phyloP scores from a whole-genome alignment of 176 grass and related monocot species.

The Phyllostachys edulis region DNA sequence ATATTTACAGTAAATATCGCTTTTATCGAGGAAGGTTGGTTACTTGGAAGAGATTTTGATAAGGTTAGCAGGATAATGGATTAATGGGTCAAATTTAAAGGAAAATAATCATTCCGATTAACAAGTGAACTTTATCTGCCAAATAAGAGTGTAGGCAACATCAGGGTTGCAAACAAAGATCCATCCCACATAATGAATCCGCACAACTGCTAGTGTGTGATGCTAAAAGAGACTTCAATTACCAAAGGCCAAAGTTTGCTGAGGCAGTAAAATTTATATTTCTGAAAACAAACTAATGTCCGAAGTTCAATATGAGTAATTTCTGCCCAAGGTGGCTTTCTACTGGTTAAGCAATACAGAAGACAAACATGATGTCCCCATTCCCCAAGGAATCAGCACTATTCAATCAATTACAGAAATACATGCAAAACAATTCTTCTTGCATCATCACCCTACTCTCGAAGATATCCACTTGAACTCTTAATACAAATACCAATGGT shows the following conservation, averaged over 20 bases:
- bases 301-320: background rate
- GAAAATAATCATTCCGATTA: background rate
- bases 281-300: background rate
- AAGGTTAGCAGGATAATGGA: background rate
- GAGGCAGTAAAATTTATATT: background rate
- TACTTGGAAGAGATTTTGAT: background rate
- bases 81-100: background rate
- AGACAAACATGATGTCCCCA: background rate
- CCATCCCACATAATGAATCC: background rate
- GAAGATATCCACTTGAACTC: background rate
- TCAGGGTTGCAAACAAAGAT: conserved; percentile 9
- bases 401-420: background rate
- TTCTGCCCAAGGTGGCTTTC: background rate
- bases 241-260: background rate
- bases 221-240: conserved; percentile 14
- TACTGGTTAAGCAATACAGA: background rate
- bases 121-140: background rate
- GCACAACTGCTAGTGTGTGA: background rate
- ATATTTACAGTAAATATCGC: conserved; percentile 5
- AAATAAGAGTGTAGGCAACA: background rate
- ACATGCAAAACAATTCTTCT: background rate
- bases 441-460: background rate
- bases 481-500: conserved; percentile 14
- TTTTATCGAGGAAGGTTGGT: background rate
- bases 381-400: background rate